A percentile compares a stretch with the other conserved stretches of the same genome.
Evolutionary conservation across 2,329 filamentous ascomycete species (phyloP).

Genomic region (Aspergillus sp.): DNA sequence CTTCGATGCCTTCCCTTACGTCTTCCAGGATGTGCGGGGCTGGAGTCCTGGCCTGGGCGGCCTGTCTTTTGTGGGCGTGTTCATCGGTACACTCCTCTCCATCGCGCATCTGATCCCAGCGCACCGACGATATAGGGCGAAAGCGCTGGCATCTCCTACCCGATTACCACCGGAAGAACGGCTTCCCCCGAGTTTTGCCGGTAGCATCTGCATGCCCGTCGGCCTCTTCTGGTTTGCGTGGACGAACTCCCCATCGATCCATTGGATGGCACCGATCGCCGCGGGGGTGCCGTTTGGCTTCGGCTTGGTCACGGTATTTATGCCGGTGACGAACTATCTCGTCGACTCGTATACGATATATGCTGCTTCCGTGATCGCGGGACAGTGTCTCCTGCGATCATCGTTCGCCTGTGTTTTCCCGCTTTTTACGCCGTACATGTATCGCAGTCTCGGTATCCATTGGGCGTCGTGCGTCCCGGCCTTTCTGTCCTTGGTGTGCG

Average conservation of each 20-base stretch:
- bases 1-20: slow-evolving; percentile 7
- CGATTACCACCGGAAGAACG: slow-evolving; percentile 21
- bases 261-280: slow-evolving; percentile 28
- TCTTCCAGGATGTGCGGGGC: slow-evolving; percentile 2
- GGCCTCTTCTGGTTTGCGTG: slow-evolving; percentile 57
- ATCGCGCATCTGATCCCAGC: not conserved
- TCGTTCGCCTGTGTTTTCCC: not conserved
- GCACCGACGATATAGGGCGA: not conserved
- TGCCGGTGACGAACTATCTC: slow-evolving; percentile 32
- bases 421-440: slow-evolving; percentile 1
- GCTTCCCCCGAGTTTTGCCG: slow-evolving; percentile 45
- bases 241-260: slow-evolving; percentile 44
- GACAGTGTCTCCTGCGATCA: slow-evolving; percentile 25
- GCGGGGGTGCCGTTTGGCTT: slow-evolving; percentile 29
- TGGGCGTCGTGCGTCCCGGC: not conserved
- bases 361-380: slow-evolving; percentile 34
- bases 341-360: slow-evolving; percentile 35
- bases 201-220: slow-evolving; percentile 48
- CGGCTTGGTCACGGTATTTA: slow-evolving; percentile 30
- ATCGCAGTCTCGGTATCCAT: not conserved
- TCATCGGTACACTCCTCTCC: not conserved
- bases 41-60: slow-evolving; percentile 1
- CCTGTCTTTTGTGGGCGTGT: not conserved
- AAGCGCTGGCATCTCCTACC: not conserved
- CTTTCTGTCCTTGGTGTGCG: not conserved